These are phyloP conservation scores for Hanseniaspora lindneri DNA, from an alignment of 805 yeast genomes.

Conservation along the genomic window DNA sequence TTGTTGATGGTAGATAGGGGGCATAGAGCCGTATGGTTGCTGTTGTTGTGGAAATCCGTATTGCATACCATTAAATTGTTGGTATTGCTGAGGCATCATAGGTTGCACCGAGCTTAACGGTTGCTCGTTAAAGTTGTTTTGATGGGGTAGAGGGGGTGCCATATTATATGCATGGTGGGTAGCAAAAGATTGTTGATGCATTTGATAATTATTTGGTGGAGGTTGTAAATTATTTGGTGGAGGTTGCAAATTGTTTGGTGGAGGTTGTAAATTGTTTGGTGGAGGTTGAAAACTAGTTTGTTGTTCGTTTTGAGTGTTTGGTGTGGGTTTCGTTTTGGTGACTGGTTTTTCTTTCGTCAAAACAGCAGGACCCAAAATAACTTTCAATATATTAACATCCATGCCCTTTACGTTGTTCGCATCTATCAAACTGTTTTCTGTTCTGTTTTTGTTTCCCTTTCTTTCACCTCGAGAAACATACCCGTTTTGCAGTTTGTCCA, in stretches of 20 bases:
- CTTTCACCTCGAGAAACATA: slow-evolving; percentile 7
- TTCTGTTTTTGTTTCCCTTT: slow-evolving; percentile 5
- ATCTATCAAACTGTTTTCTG: slow-evolving; percentile 16
- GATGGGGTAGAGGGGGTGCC: too few species aligned
- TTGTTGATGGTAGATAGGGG: background rate
- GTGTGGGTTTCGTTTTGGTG: background rate
- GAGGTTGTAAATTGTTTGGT: too few species aligned
- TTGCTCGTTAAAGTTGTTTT: too few species aligned
- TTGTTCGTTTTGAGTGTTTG: background rate
- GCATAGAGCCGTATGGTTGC: background rate
- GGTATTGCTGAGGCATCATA: background rate
- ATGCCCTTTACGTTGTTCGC: slow-evolving; percentile 17
- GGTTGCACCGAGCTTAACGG: too few species aligned
- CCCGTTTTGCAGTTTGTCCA: slow-evolving; percentile 12
- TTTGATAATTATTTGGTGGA: too few species aligned
- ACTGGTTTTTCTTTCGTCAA: background rate
- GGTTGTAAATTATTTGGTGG: too few species aligned
- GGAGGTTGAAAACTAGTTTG: too few species aligned
- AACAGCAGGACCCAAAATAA: slow-evolving; percentile 12
- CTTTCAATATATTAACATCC: slow-evolving; percentile 17
- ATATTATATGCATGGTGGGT: too few species aligned
- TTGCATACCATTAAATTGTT: slow-evolving; percentile 16
- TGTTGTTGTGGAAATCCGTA: background rate
- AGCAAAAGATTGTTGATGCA: background rate
- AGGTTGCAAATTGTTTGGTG: too few species aligned